Evolutionary conservation across 371 early-diverging fungal genomes (phyloP), one percentile per base, ranked within the genome.

Genomic region (Mycotypha africana): DNA sequence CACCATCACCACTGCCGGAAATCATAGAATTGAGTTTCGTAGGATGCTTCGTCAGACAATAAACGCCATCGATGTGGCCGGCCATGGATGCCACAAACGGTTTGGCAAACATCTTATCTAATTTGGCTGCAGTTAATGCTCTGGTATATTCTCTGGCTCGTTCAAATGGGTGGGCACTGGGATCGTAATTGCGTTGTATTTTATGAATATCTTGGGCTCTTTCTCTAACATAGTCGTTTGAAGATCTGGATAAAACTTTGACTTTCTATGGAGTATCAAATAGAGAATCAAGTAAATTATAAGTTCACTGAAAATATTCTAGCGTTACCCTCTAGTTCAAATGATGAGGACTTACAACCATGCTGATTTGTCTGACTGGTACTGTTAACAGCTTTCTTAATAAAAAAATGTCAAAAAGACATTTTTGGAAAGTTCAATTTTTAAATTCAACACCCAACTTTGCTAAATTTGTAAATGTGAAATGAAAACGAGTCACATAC

Each of bases 11-110:
- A 47, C 88, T 85, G 14, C 96, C 98, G 0, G 93, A 91, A 39
- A 89, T 77, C 42, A 95, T 61, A 32, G 77, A 76, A 22, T 86
- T 88, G 23, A 98, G 63, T 22, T 82, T 74, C 39, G 80, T 83
- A 6, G 92, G 89, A 58, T 97, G 89, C 64, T 95, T 98, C 0
- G 88, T 84, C 78, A 99, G 77, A 49, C 85, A 68, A 60, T 97
- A 97, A 10, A 99, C 95, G 46, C 99, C 99, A 51, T 99, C 99
- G 38, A 88, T 79, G 53, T 99, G 99, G 0, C 95, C 95, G 32
- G 72, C 66, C 15, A 99, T 64, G 2, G 93, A 83, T 2, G 78
- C 91, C 12, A 99, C 65, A 64, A 99, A 99, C 10, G 99, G 99
- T 64, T 99, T 99, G 45, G 99, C 92, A 65, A 99, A 92, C 81